Base-by-base conservation (phyloP, 768 basidiomycete genomes). In the Dentipellis fragilis region DNA sequence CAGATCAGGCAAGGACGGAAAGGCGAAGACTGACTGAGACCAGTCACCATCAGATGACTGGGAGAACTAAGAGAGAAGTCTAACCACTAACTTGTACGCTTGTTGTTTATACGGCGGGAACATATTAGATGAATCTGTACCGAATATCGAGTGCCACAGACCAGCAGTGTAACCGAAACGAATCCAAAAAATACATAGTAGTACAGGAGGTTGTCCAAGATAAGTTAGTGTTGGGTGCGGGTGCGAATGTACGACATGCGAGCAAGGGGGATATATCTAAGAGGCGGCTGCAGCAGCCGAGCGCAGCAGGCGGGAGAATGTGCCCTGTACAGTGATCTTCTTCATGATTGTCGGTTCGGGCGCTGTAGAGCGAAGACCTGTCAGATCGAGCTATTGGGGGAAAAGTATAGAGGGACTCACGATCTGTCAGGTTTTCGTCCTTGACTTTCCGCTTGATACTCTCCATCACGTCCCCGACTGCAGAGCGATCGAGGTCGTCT, bases 391-490 rank as follows among this genome's bases (percentile, higher is more conserved):
- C 21, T 36, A 50, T 22, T 35, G 47, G 22, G 16, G 55, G 1
- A 22, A 16, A 37, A 42, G 35, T 8, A 11, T 19, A 36, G 7
- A 38, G 34, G 22, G 14, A 80, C 88, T 73, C 68, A 91, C 90
- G 89, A 71, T 92, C 90, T 46, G 77, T 76, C 57, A 93, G 63
- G 4, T 80, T 80, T 65, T 97, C 93, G 29, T 96, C 93, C 68
- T 88, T 93, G 7, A 93, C 88, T 69, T 93, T 97, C 50, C 92
- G 80, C 68, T 87, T 89, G 61, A 97, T 77, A 56, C 89, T 90
- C 11, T 95, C 94, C 87, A 96, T 93, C 35, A 95, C 87, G 57
- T 98, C 94, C 62, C 74, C 86, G 16, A 85, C 89, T 12, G 84
- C 82, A 1, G 86, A 83, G n/a, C 92, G 81, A 69, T 96, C 93